Base-by-base conservation (phyloP, 768 basidiomycete genomes). In the Leccinum imitatum region DNA sequence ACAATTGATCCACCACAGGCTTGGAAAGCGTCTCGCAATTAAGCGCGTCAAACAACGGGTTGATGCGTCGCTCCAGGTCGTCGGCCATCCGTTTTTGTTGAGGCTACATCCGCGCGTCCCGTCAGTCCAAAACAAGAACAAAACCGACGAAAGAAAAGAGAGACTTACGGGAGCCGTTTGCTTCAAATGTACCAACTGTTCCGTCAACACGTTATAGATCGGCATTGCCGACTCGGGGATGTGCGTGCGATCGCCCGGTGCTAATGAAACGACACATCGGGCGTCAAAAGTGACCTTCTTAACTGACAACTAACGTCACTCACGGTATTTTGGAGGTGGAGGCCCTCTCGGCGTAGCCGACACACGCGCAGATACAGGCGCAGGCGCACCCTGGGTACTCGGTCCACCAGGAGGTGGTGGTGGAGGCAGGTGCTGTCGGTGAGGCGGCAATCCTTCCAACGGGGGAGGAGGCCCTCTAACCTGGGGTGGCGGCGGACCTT, bases 201-300 rank as follows among this genome's bases (percentile, higher is more conserved):
- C 79, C 21, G 80, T 79, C 41, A 97, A 77, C 17, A 89, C 78
- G 54, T 84, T 79, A 62, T 80, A 94, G 53, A 90, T 85, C 1
- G 89, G 86, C 58, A 79, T 73, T 19, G 83, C 80, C 50, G 80
- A 76, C 9, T 87, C 85, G 1, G 94, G 89, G 55, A 98, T 97
- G 72, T 98, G 96, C n/a, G 84, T 85, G 27, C 95, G 82, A 71
- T 98, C 96, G 57, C 96, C 95, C 54, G 87, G 81, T 47, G 95
- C 94, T 96, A 70, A 54, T 30, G 2, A 41, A 27, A 54, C 6
- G 9, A 31, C n/a, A 27, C 15, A 1, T 48, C 21, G 41, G 21
- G 17, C 23, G 10, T 48, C 47, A 23, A 21, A 10, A 0, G 44
- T 21, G 19, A 46, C 15, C 17, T 14, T 11, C 21, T 48, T 0